These are phyloP conservation scores for Aureobasidium sp. DNA, from an alignment of 2,329 filamentous ascomycete species.

Conservation along the genomic window DNA sequence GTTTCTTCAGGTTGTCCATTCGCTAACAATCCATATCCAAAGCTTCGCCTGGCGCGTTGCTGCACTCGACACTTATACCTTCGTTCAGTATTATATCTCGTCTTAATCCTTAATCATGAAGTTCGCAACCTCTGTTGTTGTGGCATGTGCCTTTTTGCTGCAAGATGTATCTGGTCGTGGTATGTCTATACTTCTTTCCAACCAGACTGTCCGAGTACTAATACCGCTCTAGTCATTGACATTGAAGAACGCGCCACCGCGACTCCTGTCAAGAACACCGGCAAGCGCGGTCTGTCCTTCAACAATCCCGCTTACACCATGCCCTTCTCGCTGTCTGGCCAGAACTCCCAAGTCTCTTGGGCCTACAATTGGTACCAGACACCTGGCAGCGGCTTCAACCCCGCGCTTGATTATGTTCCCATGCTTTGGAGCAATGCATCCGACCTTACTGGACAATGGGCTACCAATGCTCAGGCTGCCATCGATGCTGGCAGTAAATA, in stretches of 20 bases:
- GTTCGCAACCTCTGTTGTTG: neutral
- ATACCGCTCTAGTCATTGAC: neutral
- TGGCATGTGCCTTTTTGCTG: conserved; percentile 1
- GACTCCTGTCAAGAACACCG: conserved; percentile 24
- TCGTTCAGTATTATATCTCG: neutral
- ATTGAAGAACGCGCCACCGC: conserved; percentile 15
- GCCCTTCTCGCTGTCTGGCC: conserved; percentile 30
- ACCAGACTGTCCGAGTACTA: neutral
- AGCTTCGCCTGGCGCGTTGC: conserved; percentile 11
- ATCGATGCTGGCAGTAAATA: conserved; percentile 35
- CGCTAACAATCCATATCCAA: neutral
- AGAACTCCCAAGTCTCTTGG: conserved; percentile 29
- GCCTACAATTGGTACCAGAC: conserved; percentile 32
- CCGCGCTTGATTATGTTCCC: conserved; percentile 22
- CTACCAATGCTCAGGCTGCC: conserved; percentile 19
- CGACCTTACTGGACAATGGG: conserved; percentile 20
- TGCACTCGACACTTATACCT: neutral
- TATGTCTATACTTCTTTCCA: neutral
- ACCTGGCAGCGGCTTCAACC: conserved; percentile 23
- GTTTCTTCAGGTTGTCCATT: neutral
- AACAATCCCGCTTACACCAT: conserved; percentile 49
- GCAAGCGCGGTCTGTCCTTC: conserved; percentile 64
- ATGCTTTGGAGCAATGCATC: conserved; percentile 23
- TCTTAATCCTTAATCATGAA: conserved; percentile 11
- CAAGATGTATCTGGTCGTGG: conserved; percentile 8